Base-by-base conservation (phyloP, 257 asterid species). In the Gynochthodes officinalis region DNA sequence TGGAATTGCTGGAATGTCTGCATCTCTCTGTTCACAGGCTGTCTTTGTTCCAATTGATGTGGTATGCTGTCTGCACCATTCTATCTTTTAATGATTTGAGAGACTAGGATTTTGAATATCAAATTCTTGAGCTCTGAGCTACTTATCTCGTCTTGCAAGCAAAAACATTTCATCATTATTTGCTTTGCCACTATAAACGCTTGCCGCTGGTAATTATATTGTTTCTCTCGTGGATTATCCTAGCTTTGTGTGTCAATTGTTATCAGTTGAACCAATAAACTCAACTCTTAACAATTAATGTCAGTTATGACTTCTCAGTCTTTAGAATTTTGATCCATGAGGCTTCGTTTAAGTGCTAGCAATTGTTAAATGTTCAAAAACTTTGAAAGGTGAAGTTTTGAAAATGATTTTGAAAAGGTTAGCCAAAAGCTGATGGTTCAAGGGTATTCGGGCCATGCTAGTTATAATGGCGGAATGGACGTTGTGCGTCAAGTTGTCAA, bases 371-470 rank as follows among this genome's bases (percentile, higher is more conserved):
- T 19, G 46, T 37, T 60, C n/a, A 13, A 37, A 15, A 37, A 57
- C 40, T 49, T 66, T 59, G 21, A 57, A 32, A 64, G 59, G 70
- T 75, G 73, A 64, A 55, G 42, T 75, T 39, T 62, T 62, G 46
- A 73, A 68, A 71, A 71, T 76, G 61, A 35, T 72, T 71, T 84
- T 79, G 72, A 81, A 80, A 82, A 95, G 99, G 96, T 95, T 77
- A 95, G 99, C 81, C 96, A 89, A 83, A 84, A 85, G 85, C 79
- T 89, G 82, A 89, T 89, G 96, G 96, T 89, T 79, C 96, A 89
- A 86, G 96, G 96, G 30, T 89, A 89, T 76, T 89, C 96, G 19
- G 96, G 96, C 57, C 93, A 89, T 78, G 90, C 92, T 32, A 73
- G 74, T 60, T 89, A 89, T 79, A 89, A 77, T 59, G 96, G 96